A percentile compares a stretch with the other conserved stretches of the same genome.
Evolutionary conservation across 2,329 filamentous ascomycete genomes (phyloP).

Genomic region (Nakataea oryzae): DNA sequence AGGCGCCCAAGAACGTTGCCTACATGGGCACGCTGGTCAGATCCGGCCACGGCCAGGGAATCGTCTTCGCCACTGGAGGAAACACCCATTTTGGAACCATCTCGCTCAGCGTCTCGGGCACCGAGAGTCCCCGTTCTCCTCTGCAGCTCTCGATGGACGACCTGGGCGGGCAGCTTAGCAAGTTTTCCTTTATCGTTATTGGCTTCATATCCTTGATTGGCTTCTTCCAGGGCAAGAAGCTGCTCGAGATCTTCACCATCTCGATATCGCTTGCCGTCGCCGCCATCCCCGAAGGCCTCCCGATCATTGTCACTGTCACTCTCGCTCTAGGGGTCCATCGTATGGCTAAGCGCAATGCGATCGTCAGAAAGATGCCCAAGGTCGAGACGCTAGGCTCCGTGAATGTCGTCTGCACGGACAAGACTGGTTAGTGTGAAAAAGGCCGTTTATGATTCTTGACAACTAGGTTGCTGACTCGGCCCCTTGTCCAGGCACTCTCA

Average conservation of each 20-base stretch:
- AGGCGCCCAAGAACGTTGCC: slow-evolving; percentile 79
- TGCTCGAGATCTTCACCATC: slow-evolving; percentile 95
- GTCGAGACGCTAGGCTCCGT: slow-evolving; percentile 98
- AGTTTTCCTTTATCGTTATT: slow-evolving; percentile 92
- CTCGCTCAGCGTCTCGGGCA: slow-evolving; percentile 85
- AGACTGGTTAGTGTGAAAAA: slow-evolving; percentile 53
- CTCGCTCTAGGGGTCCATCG: slow-evolving; percentile 87
- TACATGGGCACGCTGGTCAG: slow-evolving; percentile 97
- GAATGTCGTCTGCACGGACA: slow-evolving; percentile 98
- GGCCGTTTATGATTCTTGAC: background rate
- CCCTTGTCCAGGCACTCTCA: slow-evolving; percentile 59
- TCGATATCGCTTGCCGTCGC: slow-evolving; percentile 94
- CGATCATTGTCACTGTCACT: slow-evolving; percentile 97
- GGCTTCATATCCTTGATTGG: slow-evolving; percentile 86
- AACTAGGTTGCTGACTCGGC: background rate
- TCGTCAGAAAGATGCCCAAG: slow-evolving; percentile 89
- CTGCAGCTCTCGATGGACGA: slow-evolving; percentile 95
- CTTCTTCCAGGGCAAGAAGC: slow-evolving; percentile 75
- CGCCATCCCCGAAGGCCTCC: slow-evolving; percentile 89
- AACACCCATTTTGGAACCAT: slow-evolving; percentile 95
- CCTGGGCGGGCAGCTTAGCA: slow-evolving; percentile 91
- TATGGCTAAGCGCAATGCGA: slow-evolving; percentile 92
- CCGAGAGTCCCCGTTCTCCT: slow-evolving; percentile 89
- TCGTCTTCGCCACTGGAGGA: slow-evolving; percentile 93
- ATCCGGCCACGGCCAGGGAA: slow-evolving; percentile 87